Evolutionary conservation across 371 early-diverging fungal genomes (phyloP).

Genomic region (Lichtheimia hyalospora): DNA sequence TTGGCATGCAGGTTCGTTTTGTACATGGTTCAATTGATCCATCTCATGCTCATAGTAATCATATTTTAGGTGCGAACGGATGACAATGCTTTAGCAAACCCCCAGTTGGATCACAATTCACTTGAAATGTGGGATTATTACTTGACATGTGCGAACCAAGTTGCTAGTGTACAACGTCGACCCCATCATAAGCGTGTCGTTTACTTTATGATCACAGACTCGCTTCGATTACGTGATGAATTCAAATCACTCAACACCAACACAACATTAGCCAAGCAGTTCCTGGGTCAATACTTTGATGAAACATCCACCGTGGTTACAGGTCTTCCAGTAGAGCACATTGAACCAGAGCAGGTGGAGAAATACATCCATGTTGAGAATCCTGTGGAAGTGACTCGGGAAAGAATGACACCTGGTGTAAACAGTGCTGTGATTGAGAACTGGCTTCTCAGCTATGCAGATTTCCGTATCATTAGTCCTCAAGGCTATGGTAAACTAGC

Average conservation of each 20-base stretch:
- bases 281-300: conserved; percentile 3
- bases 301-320: conserved; percentile 19
- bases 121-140: conserved; percentile 30
- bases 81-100: conserved; percentile 31
- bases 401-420: conserved; percentile 27
- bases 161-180: conserved; percentile 21
- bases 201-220: conserved; percentile 37
- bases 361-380: conserved; percentile 28
- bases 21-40: background rate
- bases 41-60: background rate
- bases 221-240: conserved; percentile 22
- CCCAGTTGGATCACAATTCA: conserved; percentile 21
- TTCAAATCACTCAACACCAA: conserved; percentile 29
- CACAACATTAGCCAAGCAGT: conserved; percentile 1
- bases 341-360: conserved; percentile 29
- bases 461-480: conserved; percentile 35
- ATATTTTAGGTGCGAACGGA: conserved; percentile 25
- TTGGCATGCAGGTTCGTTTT: conserved; percentile 31
- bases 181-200: conserved; percentile 28
- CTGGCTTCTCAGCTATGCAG: conserved; percentile 33
- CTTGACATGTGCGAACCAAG: conserved; percentile 35
- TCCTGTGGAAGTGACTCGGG: conserved; percentile 16
- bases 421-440: conserved; percentile 39
- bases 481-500: conserved; percentile 47
- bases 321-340: conserved; percentile 31